These are phyloP conservation scores for Tilletiopsis washingtonensis DNA, from an alignment of 1,284 basidiomycete species.

Conservation along the genomic window DNA sequence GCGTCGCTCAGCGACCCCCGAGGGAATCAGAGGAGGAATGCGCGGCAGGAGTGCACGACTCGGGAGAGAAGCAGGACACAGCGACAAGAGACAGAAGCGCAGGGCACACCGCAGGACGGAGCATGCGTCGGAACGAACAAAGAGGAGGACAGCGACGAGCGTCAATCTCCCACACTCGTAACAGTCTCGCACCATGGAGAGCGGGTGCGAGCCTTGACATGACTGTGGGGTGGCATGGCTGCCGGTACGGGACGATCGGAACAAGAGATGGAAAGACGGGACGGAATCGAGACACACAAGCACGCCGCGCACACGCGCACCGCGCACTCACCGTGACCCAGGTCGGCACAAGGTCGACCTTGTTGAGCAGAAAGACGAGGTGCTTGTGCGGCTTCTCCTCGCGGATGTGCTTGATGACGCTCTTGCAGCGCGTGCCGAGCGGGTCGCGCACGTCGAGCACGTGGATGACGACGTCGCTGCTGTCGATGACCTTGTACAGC, in stretches of 20 bases:
- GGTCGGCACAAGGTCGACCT: constrained; percentile 94
- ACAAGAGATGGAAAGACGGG: constrained; percentile 2
- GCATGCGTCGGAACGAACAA: constrained; percentile 47
- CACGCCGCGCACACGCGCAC: constrained; percentile 5
- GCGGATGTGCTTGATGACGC: constrained; percentile 82
- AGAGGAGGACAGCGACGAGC: constrained; percentile 49
- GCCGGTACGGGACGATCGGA: constrained; percentile 4
- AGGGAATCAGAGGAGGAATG: too few species aligned
- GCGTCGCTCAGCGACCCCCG: too few species aligned
- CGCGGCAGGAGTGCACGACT: too few species aligned
- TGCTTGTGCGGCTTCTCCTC: constrained; percentile 98
- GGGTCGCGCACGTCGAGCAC: constrained; percentile 94
- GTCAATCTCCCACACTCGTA: constrained; percentile 60
- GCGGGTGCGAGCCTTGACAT: constrained; percentile 44
- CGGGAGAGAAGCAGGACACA: too few species aligned
- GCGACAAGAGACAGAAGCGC: too few species aligned
- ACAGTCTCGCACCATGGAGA: constrained; percentile 50
- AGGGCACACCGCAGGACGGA: too few species aligned
- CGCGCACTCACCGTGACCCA: constrained; percentile 83
- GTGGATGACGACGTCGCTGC: constrained; percentile 92
- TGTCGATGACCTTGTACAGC: constrained; percentile 98
- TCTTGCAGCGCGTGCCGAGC: constrained; percentile 91
- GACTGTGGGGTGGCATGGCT: constrained; percentile 46
- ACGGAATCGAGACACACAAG: not conserved
- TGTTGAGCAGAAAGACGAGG: constrained; percentile 92